phyloP scores from a whole-genome alignment of 2,329 filamentous ascomycete genomes.

The Ophiosphaerella herpotricha region DNA sequence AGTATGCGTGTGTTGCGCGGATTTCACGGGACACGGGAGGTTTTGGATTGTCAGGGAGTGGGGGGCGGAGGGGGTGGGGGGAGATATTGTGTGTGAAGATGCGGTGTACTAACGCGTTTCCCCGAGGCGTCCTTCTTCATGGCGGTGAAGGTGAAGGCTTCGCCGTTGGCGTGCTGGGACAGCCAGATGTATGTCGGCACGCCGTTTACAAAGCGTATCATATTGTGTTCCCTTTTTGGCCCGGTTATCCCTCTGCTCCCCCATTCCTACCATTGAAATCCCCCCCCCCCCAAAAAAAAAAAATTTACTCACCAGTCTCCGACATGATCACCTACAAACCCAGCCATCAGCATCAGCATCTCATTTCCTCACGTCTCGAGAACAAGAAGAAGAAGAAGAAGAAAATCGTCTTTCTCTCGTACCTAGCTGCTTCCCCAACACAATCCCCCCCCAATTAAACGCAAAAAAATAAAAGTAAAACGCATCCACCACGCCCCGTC shows the following conservation, averaged over 20 bases:
- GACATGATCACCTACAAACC: conserved; percentile 57
- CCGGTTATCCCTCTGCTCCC: neutral
- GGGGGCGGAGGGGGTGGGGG: too few species aligned
- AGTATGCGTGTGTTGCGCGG: too few species aligned
- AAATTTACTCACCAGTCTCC: conserved; percentile 57
- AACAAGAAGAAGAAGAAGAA: too few species aligned
- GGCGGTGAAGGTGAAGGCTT: conserved; percentile 62
- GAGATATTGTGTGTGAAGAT: neutral
- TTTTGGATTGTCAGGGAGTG: too few species aligned
- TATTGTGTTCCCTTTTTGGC: conserved; percentile 63
- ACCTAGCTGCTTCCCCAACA: conserved; percentile 47
- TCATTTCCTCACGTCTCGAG: too few species aligned
- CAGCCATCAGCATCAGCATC: too few species aligned
- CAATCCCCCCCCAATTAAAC: conserved; percentile 57
- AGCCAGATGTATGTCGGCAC: conserved; percentile 62
- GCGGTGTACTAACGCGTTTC: conserved; percentile 40
- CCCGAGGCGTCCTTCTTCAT: conserved; percentile 56
- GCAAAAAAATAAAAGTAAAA: conserved; percentile 66
- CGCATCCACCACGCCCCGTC: conserved; percentile 56
- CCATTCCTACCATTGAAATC: neutral
- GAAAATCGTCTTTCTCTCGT: neutral
- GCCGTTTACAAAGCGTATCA: conserved; percentile 65
- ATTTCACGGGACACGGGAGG: too few species aligned
- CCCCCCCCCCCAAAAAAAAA: too few species aligned
- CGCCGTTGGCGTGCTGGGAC: conserved; percentile 62